Percentiles rank a stretch among this genome's conserved stretches.
Evolutionary conservation across 2,329 filamentous ascomycete species (phyloP).

Genomic region (Waltergamsia citrina): DNA sequence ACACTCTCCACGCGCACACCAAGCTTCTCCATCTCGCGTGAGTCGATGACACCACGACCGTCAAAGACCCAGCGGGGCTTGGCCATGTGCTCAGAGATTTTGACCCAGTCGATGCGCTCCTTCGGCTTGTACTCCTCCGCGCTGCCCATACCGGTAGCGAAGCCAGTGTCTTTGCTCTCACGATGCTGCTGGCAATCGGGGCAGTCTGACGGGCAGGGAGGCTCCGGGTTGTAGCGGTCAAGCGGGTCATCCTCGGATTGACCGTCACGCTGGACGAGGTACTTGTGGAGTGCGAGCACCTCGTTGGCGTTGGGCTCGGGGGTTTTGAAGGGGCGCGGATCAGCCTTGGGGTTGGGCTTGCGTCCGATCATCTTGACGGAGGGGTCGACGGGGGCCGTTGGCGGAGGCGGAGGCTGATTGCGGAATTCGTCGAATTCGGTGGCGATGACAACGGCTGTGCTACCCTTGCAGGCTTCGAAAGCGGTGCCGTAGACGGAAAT

Average conservation of each 20-base stretch:
- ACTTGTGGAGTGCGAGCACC: constrained; percentile 36
- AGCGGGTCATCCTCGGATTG: constrained; percentile 31
- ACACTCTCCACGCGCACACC: constrained; percentile 43
- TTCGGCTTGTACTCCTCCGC: constrained; percentile 34
- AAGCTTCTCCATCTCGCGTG: constrained; percentile 35
- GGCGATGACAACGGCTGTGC: constrained; percentile 42
- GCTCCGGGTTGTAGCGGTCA: constrained; percentile 31
- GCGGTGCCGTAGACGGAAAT: constrained; percentile 37
- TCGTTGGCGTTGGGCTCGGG: constrained; percentile 32
- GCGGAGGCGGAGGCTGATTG: constrained; percentile 23
- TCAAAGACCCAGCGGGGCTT: constrained; percentile 48
- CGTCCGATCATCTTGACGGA: constrained; percentile 20
- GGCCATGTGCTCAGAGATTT: constrained; percentile 37
- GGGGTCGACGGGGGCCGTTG: constrained; percentile 14
- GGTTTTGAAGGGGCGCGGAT: constrained; percentile 35
- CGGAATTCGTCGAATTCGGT: constrained; percentile 49
- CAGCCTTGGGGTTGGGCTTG: constrained; percentile 28
- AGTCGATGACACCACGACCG: constrained; percentile 43
- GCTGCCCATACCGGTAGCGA: constrained; percentile 30
- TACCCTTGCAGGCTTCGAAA: constrained; percentile 37
- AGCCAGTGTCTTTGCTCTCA: constrained; percentile 25
- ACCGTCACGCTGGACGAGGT: constrained; percentile 24
- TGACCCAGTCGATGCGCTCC: constrained; percentile 41
- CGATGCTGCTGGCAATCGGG: constrained; percentile 37
- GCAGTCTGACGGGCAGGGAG: constrained; percentile 33